Evolutionary conservation across 495 filamentous ascomycete genomes (phyloP), one percentile per base, ranked within the genome.

Genomic region (Sordaria brevicollis): DNA sequence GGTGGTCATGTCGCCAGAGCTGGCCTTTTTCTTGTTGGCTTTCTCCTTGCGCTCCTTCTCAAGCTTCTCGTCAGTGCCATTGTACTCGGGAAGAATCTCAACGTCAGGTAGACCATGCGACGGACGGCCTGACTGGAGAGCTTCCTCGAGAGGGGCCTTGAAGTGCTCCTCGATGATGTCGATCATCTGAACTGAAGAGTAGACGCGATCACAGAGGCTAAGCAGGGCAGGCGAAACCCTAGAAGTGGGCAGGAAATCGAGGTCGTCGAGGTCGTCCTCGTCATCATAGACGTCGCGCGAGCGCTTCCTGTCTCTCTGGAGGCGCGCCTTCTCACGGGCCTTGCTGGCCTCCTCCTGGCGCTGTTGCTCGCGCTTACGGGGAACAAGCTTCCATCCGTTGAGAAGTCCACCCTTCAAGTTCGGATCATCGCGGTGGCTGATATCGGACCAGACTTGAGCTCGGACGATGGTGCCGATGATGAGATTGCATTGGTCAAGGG

Each of bases 371-470:
- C 87, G 80, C 71, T 87, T 88, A 39, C 87, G 82, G 62, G 85
- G 76, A 1, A 78, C 71, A 19, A 88, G 68, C 0, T 78, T 73
- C 84, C 84, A 88, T 34, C 82, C 85, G 0, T 74, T 21, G 31
- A 73, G 4, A 5, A 62, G 68, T 1, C 10, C 11, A 2, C 79
- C 77, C 19, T 65, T 72, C 25, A 31, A 13, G 49, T 62, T 6
- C 49, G 49, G 49, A 3, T 62, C 33, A 21, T 62, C 49, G 3
- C 80, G 82, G 15, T 77, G 70, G 41, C 71, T 73, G 13, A 68
- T 35, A 35, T 86, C 82, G 4, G 84, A 86, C 91, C 90, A 93
- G 0, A 78, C 71, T 67, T 89, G 80, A 65, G 94, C 80, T 0
- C 84, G 81, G 3, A 81, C 73, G 21, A 93, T 83, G 67, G 91